phyloP scores from a whole-genome alignment of 768 basidiomycete species.

The Bullera alba region DNA sequence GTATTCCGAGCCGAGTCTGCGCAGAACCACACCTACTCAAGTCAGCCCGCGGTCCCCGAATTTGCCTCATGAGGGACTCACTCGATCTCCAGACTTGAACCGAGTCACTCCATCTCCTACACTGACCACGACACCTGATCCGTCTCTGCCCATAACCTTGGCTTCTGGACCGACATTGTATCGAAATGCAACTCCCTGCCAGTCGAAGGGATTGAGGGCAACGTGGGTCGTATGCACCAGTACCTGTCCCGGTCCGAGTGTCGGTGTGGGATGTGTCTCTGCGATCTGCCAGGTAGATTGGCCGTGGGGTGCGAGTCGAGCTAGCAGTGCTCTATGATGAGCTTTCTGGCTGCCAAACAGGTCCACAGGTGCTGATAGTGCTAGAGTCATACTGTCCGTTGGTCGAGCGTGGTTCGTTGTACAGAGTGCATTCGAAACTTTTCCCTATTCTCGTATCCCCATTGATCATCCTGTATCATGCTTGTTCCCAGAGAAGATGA shows the following conservation, averaged over 20 bases:
- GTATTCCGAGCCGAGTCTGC: constrained; percentile 19
- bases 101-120: constrained; percentile 13
- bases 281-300: constrained; percentile 17
- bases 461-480: too few relatives aligned
- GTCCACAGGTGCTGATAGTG: too few relatives aligned
- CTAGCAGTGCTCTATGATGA: constrained; percentile 22
- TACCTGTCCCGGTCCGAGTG: constrained; percentile 11
- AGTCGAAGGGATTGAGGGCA: constrained; percentile 29
- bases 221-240: constrained; percentile 21
- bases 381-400: too few relatives aligned
- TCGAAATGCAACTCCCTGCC: constrained; percentile 25
- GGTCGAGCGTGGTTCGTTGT: too few relatives aligned
- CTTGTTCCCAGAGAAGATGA: too few relatives aligned
- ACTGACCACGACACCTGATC: constrained; percentile 17
- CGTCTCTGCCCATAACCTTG: constrained; percentile 31
- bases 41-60: not conserved
- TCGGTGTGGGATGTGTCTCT: constrained; percentile 14
- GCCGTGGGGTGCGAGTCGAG: constrained; percentile 9
- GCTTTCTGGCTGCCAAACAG: too few relatives aligned
- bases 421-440: too few relatives aligned
- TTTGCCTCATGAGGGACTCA: constrained; percentile 5
- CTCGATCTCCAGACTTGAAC: constrained; percentile 24
- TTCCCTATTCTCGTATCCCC: too few relatives aligned
- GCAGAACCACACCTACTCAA: constrained; percentile 30
- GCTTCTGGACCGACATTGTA: constrained; percentile 16